A percentile compares a stretch with the other conserved stretches of the same genome.
Evolutionary conservation across 1,139 yeast genomes (phyloP).

Genomic region (Blastobotrys elegans): DNA sequence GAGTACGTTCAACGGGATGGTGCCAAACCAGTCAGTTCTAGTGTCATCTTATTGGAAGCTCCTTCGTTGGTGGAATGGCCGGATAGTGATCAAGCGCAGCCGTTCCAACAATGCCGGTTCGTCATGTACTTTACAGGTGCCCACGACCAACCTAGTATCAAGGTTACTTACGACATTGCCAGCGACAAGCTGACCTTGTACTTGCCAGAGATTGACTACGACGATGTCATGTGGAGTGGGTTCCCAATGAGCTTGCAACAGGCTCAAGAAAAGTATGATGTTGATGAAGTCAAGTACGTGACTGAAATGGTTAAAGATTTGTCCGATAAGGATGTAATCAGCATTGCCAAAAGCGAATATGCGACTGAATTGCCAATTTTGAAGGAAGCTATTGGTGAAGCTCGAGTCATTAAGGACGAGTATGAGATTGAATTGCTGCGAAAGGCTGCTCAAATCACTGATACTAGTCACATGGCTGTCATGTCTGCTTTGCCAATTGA

Average conservation of each 20-base stretch:
- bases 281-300: slow-evolving; percentile 70
- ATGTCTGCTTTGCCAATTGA: slow-evolving; percentile 92
- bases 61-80: slow-evolving; percentile 57
- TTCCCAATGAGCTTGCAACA: slow-evolving; percentile 66
- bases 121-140: slow-evolving; percentile 87
- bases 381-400: slow-evolving; percentile 70
- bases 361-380: slow-evolving; percentile 23
- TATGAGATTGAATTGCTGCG: slow-evolving; percentile 72
- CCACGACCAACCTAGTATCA: slow-evolving; percentile 59
- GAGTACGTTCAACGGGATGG: slow-evolving; percentile 17
- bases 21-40: slow-evolving; percentile 25
- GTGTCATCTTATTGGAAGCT: slow-evolving; percentile 58
- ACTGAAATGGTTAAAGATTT: slow-evolving; percentile 41
- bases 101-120: slow-evolving; percentile 84
- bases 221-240: slow-evolving; percentile 97
- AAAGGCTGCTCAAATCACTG: slow-evolving; percentile 79
- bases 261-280: slow-evolving; percentile 63
- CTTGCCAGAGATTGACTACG: slow-evolving; percentile 76
- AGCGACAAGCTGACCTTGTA: slow-evolving; percentile 61
- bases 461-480: slow-evolving; percentile 82
- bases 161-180: slow-evolving; percentile 53
- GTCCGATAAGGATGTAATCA: slow-evolving; percentile 29
- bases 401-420: slow-evolving; percentile 78
- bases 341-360: slow-evolving; percentile 38
- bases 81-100: slow-evolving; percentile 74